These are phyloP conservation scores for Bruguiera parviflora DNA, from an alignment of 345 rosid genomes.

Conservation along the genomic window DNA sequence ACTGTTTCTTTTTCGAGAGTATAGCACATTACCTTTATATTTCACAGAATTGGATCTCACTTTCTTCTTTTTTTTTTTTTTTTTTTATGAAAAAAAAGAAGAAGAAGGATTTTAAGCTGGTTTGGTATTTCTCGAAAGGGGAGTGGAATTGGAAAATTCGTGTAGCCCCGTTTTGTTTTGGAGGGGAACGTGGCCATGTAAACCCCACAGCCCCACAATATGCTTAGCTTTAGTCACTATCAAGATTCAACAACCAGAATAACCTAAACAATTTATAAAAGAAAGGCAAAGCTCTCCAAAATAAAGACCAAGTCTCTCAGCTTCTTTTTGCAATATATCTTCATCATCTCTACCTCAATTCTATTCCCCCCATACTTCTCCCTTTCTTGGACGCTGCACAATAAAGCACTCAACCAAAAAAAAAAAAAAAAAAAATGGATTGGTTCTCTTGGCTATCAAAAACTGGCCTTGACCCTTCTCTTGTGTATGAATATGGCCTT, in stretches of 20 bases:
- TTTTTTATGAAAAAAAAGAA: too few relatives aligned
- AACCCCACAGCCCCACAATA: slow-evolving; percentile 5
- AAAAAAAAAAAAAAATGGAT: slow-evolving; percentile 42
- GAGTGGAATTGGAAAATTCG: too few relatives aligned
- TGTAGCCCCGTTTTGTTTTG: neutral
- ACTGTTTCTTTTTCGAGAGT: too few relatives aligned
- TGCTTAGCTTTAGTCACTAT: slow-evolving; percentile 18
- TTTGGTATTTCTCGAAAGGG: too few relatives aligned
- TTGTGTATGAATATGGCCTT: slow-evolving; percentile 76
- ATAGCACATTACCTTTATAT: too few relatives aligned
- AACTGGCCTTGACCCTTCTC: slow-evolving; percentile 65
- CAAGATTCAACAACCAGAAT: slow-evolving; percentile 18
- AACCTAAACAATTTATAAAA: neutral
- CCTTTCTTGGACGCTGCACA: neutral
- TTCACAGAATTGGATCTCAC: too few relatives aligned
- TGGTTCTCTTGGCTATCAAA: slow-evolving; percentile 95
- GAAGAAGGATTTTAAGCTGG: too few relatives aligned
- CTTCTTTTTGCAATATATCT: neutral
- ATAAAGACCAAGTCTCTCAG: slow-evolving; percentile 8
- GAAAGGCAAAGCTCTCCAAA: neutral
- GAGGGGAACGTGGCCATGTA: slow-evolving; percentile 6
- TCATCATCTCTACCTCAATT: too few relatives aligned
- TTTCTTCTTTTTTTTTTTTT: too few relatives aligned
- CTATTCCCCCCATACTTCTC: neutral
- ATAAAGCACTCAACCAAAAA: neutral